phyloP scores from a whole-genome alignment of 129 eudicot genomes.

The Solidago caesia region DNA sequence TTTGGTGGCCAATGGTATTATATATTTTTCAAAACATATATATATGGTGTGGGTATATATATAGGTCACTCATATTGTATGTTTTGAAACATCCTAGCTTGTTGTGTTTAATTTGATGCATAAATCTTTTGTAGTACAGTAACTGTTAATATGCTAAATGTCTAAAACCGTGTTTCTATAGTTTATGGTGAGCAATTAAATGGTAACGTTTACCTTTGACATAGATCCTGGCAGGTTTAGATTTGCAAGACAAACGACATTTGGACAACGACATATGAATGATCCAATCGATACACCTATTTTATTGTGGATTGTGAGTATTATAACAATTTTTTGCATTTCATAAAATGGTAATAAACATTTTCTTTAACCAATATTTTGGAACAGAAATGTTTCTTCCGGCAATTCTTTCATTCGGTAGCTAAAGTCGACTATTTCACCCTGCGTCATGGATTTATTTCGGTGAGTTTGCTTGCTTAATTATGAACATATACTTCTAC shows the following conservation, averaged over 20 bases:
- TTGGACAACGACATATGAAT: conserved; percentile 43
- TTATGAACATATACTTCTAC: not conserved
- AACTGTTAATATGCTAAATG: too few species aligned
- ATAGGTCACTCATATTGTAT: not conserved
- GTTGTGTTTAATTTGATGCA: not conserved
- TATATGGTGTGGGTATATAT: not conserved
- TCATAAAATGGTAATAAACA: not conserved
- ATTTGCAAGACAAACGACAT: conserved; percentile 48
- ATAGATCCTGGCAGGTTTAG: conserved; percentile 48
- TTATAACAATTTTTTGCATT: not conserved
- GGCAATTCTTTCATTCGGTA: conserved; percentile 55
- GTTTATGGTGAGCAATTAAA: not conserved
- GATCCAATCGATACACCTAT: conserved; percentile 28
- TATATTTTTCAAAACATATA: not conserved
- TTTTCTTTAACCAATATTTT: not conserved
- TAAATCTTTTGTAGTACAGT: too few species aligned
- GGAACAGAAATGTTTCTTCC: conserved; percentile 51
- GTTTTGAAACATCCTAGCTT: not conserved
- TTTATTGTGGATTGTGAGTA: conserved; percentile 44
- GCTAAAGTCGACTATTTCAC: conserved; percentile 63
- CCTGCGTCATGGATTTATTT: conserved; percentile 55
- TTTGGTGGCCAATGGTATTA: conserved; percentile 45
- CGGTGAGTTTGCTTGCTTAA: conserved; percentile 25
- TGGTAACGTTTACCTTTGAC: not conserved
- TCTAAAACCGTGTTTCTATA: too few species aligned